Percentiles rank a stretch among this genome's conserved stretches.
Evolutionary conservation across 306 rosid species (phyloP).

Genomic region (Acmispon strigosus): DNA sequence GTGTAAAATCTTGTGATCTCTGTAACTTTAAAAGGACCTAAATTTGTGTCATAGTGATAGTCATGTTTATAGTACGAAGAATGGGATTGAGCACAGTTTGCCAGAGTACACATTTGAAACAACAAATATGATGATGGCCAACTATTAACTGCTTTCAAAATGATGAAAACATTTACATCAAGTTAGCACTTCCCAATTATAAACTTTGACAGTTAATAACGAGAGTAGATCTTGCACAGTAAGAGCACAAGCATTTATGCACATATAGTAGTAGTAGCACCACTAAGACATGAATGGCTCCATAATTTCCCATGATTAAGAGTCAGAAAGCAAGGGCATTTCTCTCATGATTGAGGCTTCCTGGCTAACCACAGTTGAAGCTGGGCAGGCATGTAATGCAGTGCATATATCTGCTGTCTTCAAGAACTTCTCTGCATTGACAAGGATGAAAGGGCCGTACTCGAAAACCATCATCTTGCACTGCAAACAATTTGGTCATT

Average conservation of each 20-base stretch:
- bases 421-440: slow-evolving; percentile 69
- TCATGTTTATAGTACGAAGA: too few relatives aligned
- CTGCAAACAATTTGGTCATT: slow-evolving; percentile 33
- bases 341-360: slow-evolving; percentile 22
- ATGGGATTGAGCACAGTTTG: too few relatives aligned
- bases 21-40: too few relatives aligned
- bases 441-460: slow-evolving; percentile 61
- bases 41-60: too few relatives aligned
- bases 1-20: too few relatives aligned
- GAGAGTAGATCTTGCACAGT: neutral
- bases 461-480: slow-evolving; percentile 78
- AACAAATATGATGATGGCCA: too few relatives aligned
- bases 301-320: slow-evolving; percentile 21
- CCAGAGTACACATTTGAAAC: too few relatives aligned
- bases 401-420: slow-evolving; percentile 64
- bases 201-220: neutral
- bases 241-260: neutral
- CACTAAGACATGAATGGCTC: neutral
- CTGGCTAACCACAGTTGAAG: neutral
- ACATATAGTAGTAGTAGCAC: neutral
- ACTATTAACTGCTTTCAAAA: too few relatives aligned
- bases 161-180: too few relatives aligned
- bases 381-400: slow-evolving; percentile 56
- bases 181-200: neutral
- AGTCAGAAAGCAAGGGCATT: slow-evolving; percentile 26